Percentiles rank a stretch among this genome's conserved stretches.
phyloP scores from a whole-genome alignment of 1,284 basidiomycete genomes.

The Macrocystidia cucumis region DNA sequence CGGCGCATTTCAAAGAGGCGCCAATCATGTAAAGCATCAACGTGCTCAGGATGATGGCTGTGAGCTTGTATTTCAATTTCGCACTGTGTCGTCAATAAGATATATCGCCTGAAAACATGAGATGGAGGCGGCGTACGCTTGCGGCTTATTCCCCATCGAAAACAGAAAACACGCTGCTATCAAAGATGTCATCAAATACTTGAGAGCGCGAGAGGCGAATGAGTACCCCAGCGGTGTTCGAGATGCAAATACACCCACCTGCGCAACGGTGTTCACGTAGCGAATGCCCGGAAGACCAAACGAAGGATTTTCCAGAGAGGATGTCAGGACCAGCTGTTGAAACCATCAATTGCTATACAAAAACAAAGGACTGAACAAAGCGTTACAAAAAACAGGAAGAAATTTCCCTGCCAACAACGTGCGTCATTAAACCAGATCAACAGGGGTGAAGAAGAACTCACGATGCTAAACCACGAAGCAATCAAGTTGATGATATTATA shows the following conservation, averaged over 20 bases:
- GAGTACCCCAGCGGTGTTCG: conserved; percentile 6
- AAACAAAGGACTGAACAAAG: conserved; percentile 8
- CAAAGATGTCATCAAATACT: conserved; percentile 84
- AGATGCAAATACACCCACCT: conserved; percentile 41
- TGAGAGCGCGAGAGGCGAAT: conserved; percentile 9
- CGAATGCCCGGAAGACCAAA: conserved; percentile 68
- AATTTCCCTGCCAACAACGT: conserved; percentile 62
- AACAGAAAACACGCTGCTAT: conserved; percentile 89
- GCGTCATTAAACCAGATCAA: not conserved
- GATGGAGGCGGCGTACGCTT: conserved; percentile 47
- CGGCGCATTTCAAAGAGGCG: conserved; percentile 69
- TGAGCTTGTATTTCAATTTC: conserved; percentile 80
- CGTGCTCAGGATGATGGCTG: conserved; percentile 70
- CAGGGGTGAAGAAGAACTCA: conserved; percentile 30
- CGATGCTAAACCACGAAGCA: conserved; percentile 91
- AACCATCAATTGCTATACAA: not conserved
- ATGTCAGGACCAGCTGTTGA: conserved; percentile 77
- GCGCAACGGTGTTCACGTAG: conserved; percentile 74
- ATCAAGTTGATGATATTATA: conserved; percentile 88
- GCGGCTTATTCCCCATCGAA: conserved; percentile 95
- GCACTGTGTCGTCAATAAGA: too few relatives aligned
- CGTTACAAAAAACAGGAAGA: conserved; percentile 94
- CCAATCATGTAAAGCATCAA: conserved; percentile 80
- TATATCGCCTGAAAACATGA: too few relatives aligned
- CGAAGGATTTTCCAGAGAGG: conserved; percentile 72